Evolutionary conservation across 495 filamentous ascomycete species (phyloP).

Genomic region (Penicillium bialowiezense): DNA sequence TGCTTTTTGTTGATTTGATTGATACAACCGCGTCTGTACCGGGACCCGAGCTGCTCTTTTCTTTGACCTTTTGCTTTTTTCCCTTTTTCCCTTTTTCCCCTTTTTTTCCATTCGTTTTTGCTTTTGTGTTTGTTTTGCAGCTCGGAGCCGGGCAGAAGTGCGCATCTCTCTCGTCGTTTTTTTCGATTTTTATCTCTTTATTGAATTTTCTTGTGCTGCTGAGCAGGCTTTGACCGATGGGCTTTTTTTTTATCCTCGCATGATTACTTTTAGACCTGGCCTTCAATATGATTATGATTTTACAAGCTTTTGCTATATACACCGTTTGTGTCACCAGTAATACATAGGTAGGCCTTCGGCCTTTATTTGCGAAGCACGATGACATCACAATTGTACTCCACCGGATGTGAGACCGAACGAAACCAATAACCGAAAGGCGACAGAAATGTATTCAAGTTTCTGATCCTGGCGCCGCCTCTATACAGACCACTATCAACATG

Average conservation of each 20-base stretch:
- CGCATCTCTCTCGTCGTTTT: conserved; percentile 40
- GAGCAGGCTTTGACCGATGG: conserved; percentile 23
- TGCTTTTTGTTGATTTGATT: conserved; percentile 41
- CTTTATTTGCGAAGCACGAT: neutral
- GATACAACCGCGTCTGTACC: conserved; percentile 53
- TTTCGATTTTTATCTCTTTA: conserved; percentile 16
- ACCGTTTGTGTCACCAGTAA: neutral
- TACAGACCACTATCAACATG: neutral
- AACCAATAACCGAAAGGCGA: no score
- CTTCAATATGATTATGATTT: conserved; percentile 26
- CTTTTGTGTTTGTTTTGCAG: conserved; percentile 22
- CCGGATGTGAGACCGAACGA: neutral
- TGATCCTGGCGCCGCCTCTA: no score
- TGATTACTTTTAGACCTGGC: conserved; percentile 19
- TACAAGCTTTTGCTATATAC: neutral
- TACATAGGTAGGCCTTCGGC: no score
- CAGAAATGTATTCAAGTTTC: no score
- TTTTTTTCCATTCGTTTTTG: conserved; percentile 27
- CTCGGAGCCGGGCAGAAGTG: conserved; percentile 47
- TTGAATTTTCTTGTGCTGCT: conserved; percentile 20
- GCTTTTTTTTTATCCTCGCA: conserved; percentile 1
- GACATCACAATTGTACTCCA: conserved; percentile 1
- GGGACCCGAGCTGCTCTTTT: conserved; percentile 26
- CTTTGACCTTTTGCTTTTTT: no score
- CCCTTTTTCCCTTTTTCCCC: conserved; percentile 22